A percentile compares a stretch with the other conserved stretches of the same genome.
phyloP scores from a whole-genome alignment of 345 rosid species.

The Excoecaria cochinchinensis region DNA sequence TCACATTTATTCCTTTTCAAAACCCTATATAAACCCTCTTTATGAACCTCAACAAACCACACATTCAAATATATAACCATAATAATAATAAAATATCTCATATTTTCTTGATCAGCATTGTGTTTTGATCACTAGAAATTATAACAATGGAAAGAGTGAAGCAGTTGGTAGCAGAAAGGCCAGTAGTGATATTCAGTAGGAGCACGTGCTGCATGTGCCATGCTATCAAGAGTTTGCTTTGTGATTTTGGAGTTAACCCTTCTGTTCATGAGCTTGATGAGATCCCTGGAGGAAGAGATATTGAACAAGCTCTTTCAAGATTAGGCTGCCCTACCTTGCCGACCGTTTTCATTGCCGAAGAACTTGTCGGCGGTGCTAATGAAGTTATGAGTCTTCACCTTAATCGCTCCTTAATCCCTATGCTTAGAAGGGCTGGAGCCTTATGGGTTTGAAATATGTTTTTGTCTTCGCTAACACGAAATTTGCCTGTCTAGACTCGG shows the following conservation, averaged over 20 bases:
- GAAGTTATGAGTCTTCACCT: conserved; percentile 90
- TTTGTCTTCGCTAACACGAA: too few relatives aligned
- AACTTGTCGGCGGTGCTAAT: conserved; percentile 80
- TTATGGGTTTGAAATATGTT: conserved; percentile 57
- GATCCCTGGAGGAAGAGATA: conserved; percentile 60
- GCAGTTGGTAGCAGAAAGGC: conserved; percentile 63
- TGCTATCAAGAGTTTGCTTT: conserved; percentile 63
- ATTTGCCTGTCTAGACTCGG: background rate
- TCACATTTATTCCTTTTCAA: background rate
- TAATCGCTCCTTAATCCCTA: conserved; percentile 63
- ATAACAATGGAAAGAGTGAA: conserved; percentile 75
- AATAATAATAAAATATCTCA: background rate
- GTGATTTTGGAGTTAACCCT: conserved; percentile 75
- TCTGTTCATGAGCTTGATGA: conserved; percentile 69
- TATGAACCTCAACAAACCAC: conserved; percentile 12
- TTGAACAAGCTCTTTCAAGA: conserved; percentile 73
- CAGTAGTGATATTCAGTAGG: conserved; percentile 87
- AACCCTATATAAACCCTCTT: conserved; percentile 33
- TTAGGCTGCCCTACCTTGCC: conserved; percentile 72
- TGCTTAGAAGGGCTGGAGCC: conserved; percentile 80
- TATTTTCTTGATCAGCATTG: background rate
- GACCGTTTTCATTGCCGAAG: conserved; percentile 73
- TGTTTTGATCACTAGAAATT: background rate
- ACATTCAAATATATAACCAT: conserved; percentile 5
- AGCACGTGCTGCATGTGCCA: conserved; percentile 82